Base-by-base conservation (phyloP, 1,284 basidiomycete species). In the Acaromyces ingoldii region DNA sequence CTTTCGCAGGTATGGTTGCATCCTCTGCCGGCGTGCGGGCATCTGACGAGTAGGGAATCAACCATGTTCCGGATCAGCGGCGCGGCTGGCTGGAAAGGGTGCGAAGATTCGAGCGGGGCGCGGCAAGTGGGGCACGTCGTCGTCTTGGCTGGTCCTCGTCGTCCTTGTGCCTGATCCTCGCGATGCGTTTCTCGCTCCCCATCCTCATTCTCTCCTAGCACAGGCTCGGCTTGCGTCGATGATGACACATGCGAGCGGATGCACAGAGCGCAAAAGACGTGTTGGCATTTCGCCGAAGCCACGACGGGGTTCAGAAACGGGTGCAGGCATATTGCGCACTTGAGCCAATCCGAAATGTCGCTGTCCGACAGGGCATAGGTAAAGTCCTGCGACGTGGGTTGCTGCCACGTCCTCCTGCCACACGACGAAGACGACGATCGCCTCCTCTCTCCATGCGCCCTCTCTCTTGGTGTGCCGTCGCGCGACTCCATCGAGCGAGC, bases 61-160 rank as follows among this genome's bases (percentile, higher is more conserved):
- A 68, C 65, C 58, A 68, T 67, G 45, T 66, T 63, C 25, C 60
- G 60, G 53, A 68, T 61, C 17, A 68, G 52, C 6, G 62, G 51
- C 3, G 61, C 57, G 1, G 63, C 60, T 2, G 65, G 60, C 21
- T 50, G 41, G 37, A 66, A 60, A 17, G 57, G 47, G 13, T n/a
- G n/a, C n/a, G 43, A 34, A 3, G 63, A 50, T 6, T 44, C 30
- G 19, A 58, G 50, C 4, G 46, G 2, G 3, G 62, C 58, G 24
- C 65, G 36, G 42, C 65, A 68, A 3, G 57, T 60, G 0, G 65
- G 65, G 41, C 65, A 68, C 1, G n/a, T n/a, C n/a, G n/a, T n/a
- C n/a, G n/a, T n/a, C n/a, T n/a, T n/a, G n/a, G n/a, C n/a, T n/a
- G n/a, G n/a, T n/a, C n/a, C n/a, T n/a, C n/a, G n/a, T n/a, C 59